Base-by-base conservation (phyloP, 495 filamentous ascomycete species). In the Penicillium egyptiacum region DNA sequence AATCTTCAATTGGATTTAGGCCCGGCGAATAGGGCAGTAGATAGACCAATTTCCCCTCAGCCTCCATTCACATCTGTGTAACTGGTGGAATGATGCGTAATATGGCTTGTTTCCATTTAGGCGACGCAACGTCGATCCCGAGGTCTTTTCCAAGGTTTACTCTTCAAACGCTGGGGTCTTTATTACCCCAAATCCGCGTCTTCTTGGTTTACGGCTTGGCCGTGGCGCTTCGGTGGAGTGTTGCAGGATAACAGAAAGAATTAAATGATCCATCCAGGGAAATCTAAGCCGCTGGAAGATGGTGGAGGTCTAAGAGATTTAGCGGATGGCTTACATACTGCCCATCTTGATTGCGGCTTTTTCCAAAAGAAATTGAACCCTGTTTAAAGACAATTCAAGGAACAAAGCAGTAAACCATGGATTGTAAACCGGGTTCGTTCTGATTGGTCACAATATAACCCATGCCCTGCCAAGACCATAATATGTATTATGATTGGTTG, bases 401-500 rank as follows among this genome's bases (percentile, higher is more conserved):
- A 11, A 35, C 19, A 22, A 23, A 37, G 8, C 10, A n/a, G 20
- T 37, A 11, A 35, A 50, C 47, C 47, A 37, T 37, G 47, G 47
- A 50, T 50, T 6, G 19, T 16, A 16, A n/a, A 6, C 17, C 16
- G 35, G 35, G 35, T 7, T 20, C 4, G 2, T 7, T 0, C 1
- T 50, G 54, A 56, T 56, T 56, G 54, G 54, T 0, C 25, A 12
- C 2, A 19, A 11, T 16, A 1, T 4, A 28, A 7, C 11, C 28
- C 37, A 26, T 50, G 45, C 45, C 54, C 54, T 56, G 54, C 45
- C 54, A 56, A 56, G 54, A 41, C 17, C 6, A 5, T 4, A 12
- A 11, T 4, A 1, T 56, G 17, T 43, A 42, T 30, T 50, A 30
- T 56, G 45, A 56, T 56, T 56, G 45, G 54, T 23, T 20, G 0